Conservation (phyloP, 1,139 yeast genomes). For the Geotrichum aggregatum region DNA sequence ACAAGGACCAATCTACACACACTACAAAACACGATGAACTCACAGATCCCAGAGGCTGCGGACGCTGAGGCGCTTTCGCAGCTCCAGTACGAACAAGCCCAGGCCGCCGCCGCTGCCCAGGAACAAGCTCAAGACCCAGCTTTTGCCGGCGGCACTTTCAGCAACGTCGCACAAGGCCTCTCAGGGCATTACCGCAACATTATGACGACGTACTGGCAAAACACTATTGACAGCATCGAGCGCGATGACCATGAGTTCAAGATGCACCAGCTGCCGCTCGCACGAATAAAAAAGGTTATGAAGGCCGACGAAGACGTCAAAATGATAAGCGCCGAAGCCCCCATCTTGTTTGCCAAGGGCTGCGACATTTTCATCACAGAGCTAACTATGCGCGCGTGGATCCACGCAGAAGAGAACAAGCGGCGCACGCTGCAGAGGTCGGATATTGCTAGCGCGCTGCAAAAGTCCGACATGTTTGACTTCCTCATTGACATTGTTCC, state of each 20-base stretch:
- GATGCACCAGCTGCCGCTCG: conserved; percentile 89
- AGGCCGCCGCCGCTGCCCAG: conserved; percentile 20
- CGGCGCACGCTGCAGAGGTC: conserved; percentile 89
- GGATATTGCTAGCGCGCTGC: conserved; percentile 92
- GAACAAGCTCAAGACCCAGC: conserved; percentile 18
- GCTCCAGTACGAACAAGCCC: conserved; percentile 22
- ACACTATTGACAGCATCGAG: conserved; percentile 72
- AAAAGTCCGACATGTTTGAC: conserved; percentile 95
- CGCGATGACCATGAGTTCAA: conserved; percentile 87
- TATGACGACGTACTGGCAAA: conserved; percentile 92
- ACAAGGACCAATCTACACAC: neutral
- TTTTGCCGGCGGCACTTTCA: conserved; percentile 43
- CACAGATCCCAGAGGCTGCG: conserved; percentile 7
- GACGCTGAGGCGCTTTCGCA: conserved; percentile 13
- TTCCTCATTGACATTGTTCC: conserved; percentile 94
- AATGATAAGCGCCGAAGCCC: conserved; percentile 98
- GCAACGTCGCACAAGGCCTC: conserved; percentile 91
- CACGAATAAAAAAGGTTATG: conserved; percentile 93
- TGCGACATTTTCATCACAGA: conserved; percentile 96
- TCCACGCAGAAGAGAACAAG: conserved; percentile 93
- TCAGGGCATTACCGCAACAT: conserved; percentile 75
- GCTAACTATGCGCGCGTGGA: conserved; percentile 97
- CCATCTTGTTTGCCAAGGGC: conserved; percentile 93
- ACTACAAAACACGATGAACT: neutral
- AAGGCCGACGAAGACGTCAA: conserved; percentile 95